phyloP scores from a whole-genome alignment of 495 filamentous ascomycete species.

The Xylaria castorea region DNA sequence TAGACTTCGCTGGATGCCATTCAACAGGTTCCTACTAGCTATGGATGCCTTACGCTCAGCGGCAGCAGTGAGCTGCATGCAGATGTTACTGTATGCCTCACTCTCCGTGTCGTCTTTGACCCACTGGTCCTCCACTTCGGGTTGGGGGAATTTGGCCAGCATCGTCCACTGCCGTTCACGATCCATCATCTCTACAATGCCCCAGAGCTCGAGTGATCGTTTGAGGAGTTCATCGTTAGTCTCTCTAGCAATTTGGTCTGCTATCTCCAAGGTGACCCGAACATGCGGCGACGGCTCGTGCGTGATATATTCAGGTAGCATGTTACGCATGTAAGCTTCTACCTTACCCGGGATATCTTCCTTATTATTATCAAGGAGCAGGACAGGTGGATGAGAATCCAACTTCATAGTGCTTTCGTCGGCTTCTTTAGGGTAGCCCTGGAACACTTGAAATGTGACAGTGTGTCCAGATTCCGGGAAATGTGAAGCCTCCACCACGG shows the following conservation, averaged over 20 bases:
- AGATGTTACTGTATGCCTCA: slow-evolving; percentile 59
- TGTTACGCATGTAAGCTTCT: slow-evolving; percentile 73
- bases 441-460: slow-evolving; percentile 61
- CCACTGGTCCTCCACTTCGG: slow-evolving; percentile 39
- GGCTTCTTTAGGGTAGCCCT: slow-evolving; percentile 55
- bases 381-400: slow-evolving; percentile 31
- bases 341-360: slow-evolving; percentile 73
- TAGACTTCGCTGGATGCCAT: slow-evolving; percentile 77
- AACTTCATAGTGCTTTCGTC: slow-evolving; percentile 31
- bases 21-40: slow-evolving; percentile 72
- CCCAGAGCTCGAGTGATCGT: slow-evolving; percentile 77
- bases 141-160: slow-evolving; percentile 42
- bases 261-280: slow-evolving; percentile 67
- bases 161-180: slow-evolving; percentile 72
- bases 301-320: slow-evolving; percentile 65
- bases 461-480: slow-evolving; percentile 63
- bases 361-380: slow-evolving; percentile 68
- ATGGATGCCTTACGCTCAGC: slow-evolving; percentile 73
- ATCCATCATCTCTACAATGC: slow-evolving; percentile 75
- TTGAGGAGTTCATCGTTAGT: slow-evolving; percentile 70
- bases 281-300: slow-evolving; percentile 73
- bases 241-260: slow-evolving; percentile 58
- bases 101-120: slow-evolving; percentile 51
- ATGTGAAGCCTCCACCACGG: slow-evolving; percentile 73
- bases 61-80: slow-evolving; percentile 74